phyloP scores from a whole-genome alignment of 257 asterid genomes.

The Ophiorrhiza pumila region DNA sequence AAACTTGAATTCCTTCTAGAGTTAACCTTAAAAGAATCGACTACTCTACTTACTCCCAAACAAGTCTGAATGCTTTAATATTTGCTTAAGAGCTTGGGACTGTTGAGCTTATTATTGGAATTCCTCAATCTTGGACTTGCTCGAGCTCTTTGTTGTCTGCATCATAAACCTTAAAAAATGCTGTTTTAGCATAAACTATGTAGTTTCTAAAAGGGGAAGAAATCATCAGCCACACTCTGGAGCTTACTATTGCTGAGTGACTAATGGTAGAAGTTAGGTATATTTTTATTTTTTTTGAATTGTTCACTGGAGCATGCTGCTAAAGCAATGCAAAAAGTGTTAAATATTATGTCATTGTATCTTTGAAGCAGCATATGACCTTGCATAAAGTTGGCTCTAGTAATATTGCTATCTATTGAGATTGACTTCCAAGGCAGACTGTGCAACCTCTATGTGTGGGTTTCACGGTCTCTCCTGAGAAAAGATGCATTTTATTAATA shows the following conservation, averaged over 20 bases:
- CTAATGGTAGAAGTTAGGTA: not conserved
- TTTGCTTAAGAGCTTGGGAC: not conserved
- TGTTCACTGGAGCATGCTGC: not conserved
- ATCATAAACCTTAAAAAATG: slow-evolving; percentile 2
- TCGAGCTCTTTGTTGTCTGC: too few species aligned
- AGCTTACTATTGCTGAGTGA: not conserved
- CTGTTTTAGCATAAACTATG: not conserved
- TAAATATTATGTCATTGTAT: not conserved
- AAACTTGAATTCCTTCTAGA: not conserved
- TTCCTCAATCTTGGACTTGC: too few species aligned
- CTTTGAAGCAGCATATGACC: not conserved
- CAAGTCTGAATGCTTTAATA: not conserved
- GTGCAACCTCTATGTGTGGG: not conserved
- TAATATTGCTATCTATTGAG: not conserved
- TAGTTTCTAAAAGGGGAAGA: not conserved
- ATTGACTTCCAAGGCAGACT: too few species aligned
- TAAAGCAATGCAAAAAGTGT: not conserved
- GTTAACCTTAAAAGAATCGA: too few species aligned
- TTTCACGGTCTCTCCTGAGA: not conserved
- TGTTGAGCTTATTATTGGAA: not conserved
- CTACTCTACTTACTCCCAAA: not conserved
- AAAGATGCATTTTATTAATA: not conserved
- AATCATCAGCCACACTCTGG: not conserved
- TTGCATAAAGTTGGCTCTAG: not conserved
- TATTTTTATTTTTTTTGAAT: slow-evolving; percentile 1